Base-by-base conservation (phyloP, 495 filamentous ascomycete genomes). In the Oleoguttula mirabilis region DNA sequence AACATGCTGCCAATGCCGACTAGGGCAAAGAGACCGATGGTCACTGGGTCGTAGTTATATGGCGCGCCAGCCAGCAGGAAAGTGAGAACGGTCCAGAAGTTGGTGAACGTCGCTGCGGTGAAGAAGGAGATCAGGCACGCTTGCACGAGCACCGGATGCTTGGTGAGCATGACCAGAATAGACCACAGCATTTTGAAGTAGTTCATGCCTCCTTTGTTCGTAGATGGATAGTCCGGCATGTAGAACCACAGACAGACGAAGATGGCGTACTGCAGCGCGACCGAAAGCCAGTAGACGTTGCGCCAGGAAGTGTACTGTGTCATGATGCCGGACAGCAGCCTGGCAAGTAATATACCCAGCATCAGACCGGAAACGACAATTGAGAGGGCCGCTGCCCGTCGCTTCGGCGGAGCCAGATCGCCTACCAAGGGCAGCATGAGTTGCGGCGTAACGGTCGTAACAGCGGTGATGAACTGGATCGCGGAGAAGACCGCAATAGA, bases 381-480 rank as follows among this genome's bases (percentile, higher is more conserved):
- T 14, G 80, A 79, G 52, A 71, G 58, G 16, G 79, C 79, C 5
- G 72, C 72, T 10, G 80, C 80, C 6, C 81, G 74, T 22, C 77
- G 74, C 19, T 75, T 60, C 3, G 73, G 67, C 0, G 84, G 84
- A 0, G 82, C 82, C 20, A 88, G 76, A 54, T 88, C 82, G 16
- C 83, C 83, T 3, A 88, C 82, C 0, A 92, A 63, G 0, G 84
- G 84, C 14, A 92, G 77, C 79, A 88, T 80, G 36, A 86, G 69
- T 61, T 90, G 83, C 0, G 84, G 84, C 10, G 84, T 88, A 3
- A 92, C 83, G 2, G 84, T 92, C 8, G 80, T 76, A n/a, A 82
- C 50, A 11, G 76, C 75, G 19, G 71, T 72, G 27, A 88, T 55
- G 56, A 79, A 88, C 12, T 77, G 82, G 41, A 88, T 62, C 10